Evolutionary conservation across 805 yeast species (phyloP).

Genomic region (Kodamaea restingae): DNA sequence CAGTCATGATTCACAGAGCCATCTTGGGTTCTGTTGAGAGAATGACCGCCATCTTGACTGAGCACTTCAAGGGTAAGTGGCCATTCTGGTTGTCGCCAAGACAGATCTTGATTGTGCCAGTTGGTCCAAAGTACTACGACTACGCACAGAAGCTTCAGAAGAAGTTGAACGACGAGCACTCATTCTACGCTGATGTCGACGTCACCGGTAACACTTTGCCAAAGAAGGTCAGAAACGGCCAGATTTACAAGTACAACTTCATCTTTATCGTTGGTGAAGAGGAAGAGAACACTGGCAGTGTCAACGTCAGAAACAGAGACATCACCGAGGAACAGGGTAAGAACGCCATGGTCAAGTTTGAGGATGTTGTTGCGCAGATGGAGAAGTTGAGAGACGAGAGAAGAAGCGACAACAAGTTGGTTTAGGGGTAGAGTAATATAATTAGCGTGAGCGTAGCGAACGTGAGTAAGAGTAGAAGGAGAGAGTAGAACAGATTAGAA

Average conservation of each 20-base stretch:
- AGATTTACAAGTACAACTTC: constrained; percentile 89
- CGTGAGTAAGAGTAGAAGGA: no score
- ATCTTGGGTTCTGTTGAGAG: constrained; percentile 97
- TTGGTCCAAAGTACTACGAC: constrained; percentile 87
- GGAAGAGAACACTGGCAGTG: constrained; percentile 74
- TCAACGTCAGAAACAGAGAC: constrained; percentile 96
- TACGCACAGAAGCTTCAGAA: constrained; percentile 83
- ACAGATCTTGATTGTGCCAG: constrained; percentile 94
- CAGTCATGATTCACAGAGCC: constrained; percentile 99
- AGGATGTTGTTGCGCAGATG: constrained; percentile 68
- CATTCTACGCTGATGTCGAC: constrained; percentile 91
- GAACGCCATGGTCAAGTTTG: constrained; percentile 75
- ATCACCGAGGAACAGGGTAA: constrained; percentile 89
- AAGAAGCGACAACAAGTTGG: constrained; percentile 61
- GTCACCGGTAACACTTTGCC: constrained; percentile 92
- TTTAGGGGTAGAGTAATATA: no score
- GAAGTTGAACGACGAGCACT: constrained; percentile 56
- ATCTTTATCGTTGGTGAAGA: constrained; percentile 96
- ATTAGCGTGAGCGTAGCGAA: no score
- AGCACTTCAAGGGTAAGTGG: constrained; percentile 99
- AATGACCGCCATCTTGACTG: constrained; percentile 97
- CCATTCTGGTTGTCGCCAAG: constrained; percentile 99
- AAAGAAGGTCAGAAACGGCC: constrained; percentile 97
- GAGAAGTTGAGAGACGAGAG: constrained; percentile 62
- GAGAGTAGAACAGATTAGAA: no score